Evolutionary conservation across 176 grass and related monocot genomes (phyloP).

Genomic region (Saccharum officinarum): DNA sequence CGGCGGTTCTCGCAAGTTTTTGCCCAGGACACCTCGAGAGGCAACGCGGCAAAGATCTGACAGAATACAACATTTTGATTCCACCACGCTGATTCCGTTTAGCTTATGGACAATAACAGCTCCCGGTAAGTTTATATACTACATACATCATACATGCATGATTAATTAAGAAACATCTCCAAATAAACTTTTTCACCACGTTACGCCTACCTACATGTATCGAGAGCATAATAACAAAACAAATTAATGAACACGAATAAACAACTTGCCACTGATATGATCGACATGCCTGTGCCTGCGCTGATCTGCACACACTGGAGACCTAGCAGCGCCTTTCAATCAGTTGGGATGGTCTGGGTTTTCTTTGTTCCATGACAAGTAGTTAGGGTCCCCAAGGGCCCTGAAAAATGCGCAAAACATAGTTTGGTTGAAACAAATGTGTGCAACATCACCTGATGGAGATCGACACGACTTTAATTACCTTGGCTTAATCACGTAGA

Average conservation of each 20-base stretch:
- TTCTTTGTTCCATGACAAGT: conserved; percentile 87
- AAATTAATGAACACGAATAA: neutral
- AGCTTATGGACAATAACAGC: neutral
- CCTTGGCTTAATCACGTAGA: conserved; percentile 79
- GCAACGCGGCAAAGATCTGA: too few relatives aligned
- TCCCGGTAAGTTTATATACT: neutral
- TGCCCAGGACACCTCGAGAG: too few relatives aligned
- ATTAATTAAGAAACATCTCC: neutral
- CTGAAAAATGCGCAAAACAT: conserved; percentile 37
- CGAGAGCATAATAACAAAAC: neutral
- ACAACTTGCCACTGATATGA: neutral
- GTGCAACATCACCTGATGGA: neutral
- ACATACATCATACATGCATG: neutral
- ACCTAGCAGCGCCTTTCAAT: neutral
- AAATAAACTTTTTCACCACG: neutral
- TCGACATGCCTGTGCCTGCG: neutral
- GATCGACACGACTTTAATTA: neutral
- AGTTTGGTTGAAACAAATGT: neutral
- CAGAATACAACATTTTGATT: neutral
- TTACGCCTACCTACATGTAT: neutral
- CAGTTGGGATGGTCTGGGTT: conserved; percentile 34
- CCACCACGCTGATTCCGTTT: neutral
- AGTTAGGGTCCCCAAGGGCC: conserved; percentile 78
- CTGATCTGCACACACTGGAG: neutral
- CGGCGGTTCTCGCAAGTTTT: too few relatives aligned